Conservation (phyloP, 2,329 filamentous ascomycete species). For the Sphaerulina populicola region DNA sequence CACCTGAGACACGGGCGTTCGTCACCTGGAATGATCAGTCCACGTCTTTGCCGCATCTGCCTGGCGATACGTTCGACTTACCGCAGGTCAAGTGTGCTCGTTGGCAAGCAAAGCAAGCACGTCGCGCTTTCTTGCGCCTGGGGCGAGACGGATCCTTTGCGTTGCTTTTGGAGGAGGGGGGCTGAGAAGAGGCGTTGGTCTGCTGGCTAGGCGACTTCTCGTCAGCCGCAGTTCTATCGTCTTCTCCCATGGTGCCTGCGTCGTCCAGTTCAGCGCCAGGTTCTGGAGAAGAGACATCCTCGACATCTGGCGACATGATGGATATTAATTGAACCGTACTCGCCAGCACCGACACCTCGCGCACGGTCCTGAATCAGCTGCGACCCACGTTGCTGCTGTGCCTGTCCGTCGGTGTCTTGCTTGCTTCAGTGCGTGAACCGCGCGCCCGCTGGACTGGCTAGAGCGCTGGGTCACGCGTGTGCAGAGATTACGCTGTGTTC, state of each 20-base stretch:
- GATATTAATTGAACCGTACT: conserved; percentile 21
- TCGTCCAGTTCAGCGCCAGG: conserved; percentile 38
- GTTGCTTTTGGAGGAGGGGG: conserved; percentile 35
- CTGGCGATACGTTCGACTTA: conserved; percentile 48
- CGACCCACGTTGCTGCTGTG: conserved; percentile 34
- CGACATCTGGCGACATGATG: conserved; percentile 46
- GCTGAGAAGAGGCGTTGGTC: conserved; percentile 24
- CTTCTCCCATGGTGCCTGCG: conserved; percentile 39
- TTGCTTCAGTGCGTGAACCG: not conserved
- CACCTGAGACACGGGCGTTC: conserved; percentile 90
- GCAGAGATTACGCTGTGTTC: conserved; percentile 7
- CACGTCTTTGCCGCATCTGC: not conserved
- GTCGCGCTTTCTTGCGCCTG: conserved; percentile 85
- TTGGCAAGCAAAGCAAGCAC: conserved; percentile 95
- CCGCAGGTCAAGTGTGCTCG: conserved; percentile 95
- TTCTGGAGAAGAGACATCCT: conserved; percentile 42
- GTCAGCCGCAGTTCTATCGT: conserved; percentile 31
- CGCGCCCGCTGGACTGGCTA: not conserved
- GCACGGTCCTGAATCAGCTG: conserved; percentile 31
- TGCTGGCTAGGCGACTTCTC: conserved; percentile 30
- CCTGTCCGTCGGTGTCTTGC: conserved; percentile 6
- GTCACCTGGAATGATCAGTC: conserved; percentile 56
- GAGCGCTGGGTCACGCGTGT: conserved; percentile 8
- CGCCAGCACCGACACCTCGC: conserved; percentile 26
- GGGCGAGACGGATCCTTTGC: conserved; percentile 86